A percentile compares a stretch with the other conserved stretches of the same genome.
Evolutionary conservation across 1,139 yeast genomes (phyloP).

Genomic region (Yamadazyma diddensiae): DNA sequence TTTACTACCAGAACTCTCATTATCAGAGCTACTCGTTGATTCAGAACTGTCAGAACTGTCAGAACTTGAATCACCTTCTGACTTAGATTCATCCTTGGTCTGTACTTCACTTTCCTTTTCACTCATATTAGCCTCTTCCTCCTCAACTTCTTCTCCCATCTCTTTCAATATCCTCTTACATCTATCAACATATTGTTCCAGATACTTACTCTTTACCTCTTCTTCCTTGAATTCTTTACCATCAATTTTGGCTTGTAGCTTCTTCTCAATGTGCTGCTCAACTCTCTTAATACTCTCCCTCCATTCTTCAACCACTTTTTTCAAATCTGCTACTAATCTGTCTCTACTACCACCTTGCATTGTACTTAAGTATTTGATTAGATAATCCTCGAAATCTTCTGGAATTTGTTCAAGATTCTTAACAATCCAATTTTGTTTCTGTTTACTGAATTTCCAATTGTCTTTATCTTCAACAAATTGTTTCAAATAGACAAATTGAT

Average conservation of each 20-base stretch:
- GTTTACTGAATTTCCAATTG: conserved; percentile 90
- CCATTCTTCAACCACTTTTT: conserved; percentile 40
- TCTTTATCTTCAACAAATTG: conserved; percentile 59
- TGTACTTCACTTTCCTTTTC: conserved; percentile 12
- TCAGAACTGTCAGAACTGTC: too few species aligned
- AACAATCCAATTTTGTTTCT: conserved; percentile 89
- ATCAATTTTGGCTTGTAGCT: conserved; percentile 34
- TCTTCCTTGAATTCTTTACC: conserved; percentile 18
- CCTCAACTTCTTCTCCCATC: conserved; percentile 37
- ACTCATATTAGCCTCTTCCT: conserved; percentile 10
- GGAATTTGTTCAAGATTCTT: conserved; percentile 62
- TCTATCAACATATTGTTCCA: conserved; percentile 40
- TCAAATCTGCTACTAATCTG: conserved; percentile 56
- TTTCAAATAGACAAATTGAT: conserved; percentile 72
- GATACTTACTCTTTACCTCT: conserved; percentile 18
- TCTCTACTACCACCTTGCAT: conserved; percentile 72
- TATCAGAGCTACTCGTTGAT: conserved; percentile 4
- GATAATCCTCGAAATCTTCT: conserved; percentile 51
- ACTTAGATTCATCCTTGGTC: conserved; percentile 13
- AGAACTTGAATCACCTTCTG: conserved; percentile 4
- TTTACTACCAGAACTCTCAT: conserved; percentile 2
- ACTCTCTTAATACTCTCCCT: conserved; percentile 46
- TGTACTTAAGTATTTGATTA: conserved; percentile 60
- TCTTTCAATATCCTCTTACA: conserved; percentile 37
- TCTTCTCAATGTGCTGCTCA: conserved; percentile 35